Evolutionary conservation across 306 rosid species (phyloP).

Genomic region (Quercus gilva): DNA sequence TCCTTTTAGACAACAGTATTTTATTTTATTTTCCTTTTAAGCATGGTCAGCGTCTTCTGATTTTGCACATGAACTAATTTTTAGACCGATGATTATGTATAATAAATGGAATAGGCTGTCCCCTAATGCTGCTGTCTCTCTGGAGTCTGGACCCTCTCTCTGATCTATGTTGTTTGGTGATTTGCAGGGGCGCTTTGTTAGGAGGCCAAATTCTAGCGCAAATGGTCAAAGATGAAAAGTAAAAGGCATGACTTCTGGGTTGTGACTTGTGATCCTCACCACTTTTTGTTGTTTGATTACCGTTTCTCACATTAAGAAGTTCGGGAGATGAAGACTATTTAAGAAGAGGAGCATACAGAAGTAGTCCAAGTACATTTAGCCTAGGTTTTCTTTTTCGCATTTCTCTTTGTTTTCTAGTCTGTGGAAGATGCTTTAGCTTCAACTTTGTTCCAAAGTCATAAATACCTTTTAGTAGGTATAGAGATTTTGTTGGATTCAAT

Average conservation of each 20-base stretch:
- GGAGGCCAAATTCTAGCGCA: conserved; percentile 59
- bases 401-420: conserved; percentile 14
- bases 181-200: conserved; percentile 86
- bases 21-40: no score
- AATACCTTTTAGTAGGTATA: conserved; percentile 21
- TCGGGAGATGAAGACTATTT: conserved; percentile 15
- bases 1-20: no score
- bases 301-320: neutral
- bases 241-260: conserved; percentile 6
- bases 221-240: conserved; percentile 30
- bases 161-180: conserved; percentile 20
- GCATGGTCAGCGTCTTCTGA: no score
- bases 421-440: conserved; percentile 12
- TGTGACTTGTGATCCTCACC: neutral
- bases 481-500: conserved; percentile 28
- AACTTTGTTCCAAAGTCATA: conserved; percentile 13
- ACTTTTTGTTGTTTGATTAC: neutral
- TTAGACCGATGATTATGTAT: neutral
- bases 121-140: neutral
- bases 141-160: neutral
- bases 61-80: no score
- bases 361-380: conserved; percentile 7
- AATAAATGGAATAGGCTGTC: neutral
- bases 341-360: conserved; percentile 23
- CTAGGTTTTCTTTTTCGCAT: conserved; percentile 1